Evolutionary conservation across 768 basidiomycete genomes (phyloP).

Genomic region (Tricholoma terreum): DNA sequence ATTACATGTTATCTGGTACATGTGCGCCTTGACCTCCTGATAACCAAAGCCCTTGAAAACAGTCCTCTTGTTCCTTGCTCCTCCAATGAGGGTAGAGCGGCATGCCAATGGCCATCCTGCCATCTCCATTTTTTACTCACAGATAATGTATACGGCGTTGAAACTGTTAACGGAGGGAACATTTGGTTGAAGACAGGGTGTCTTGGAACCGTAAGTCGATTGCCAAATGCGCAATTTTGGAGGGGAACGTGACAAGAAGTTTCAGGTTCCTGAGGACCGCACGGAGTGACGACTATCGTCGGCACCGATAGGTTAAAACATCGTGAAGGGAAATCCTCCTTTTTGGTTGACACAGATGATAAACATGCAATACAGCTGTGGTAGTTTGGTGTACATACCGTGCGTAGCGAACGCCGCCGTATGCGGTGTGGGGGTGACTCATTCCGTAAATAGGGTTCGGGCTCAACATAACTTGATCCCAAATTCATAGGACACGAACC

Average conservation of each 20-base stretch:
- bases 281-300: slow-evolving; percentile 50
- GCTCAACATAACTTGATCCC: neutral
- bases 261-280: slow-evolving; percentile 36
- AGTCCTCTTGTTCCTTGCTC: slow-evolving; percentile 45
- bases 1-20: neutral
- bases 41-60: slow-evolving; percentile 32
- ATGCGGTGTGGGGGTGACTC: slow-evolving; percentile 12
- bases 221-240: slow-evolving; percentile 54
- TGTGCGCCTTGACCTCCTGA: slow-evolving; percentile 11
- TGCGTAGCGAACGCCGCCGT: slow-evolving; percentile 20
- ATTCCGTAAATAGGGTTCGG: neutral
- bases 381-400: slow-evolving; percentile 9
- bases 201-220: slow-evolving; percentile 47
- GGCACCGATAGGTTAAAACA: slow-evolving; percentile 39
- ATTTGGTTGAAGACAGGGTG: slow-evolving; percentile 43
- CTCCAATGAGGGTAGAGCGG: slow-evolving; percentile 41
- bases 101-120: slow-evolving; percentile 53
- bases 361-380: neutral
- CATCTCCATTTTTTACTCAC: slow-evolving; percentile 43
- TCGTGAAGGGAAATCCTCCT: slow-evolving; percentile 20
- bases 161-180: slow-evolving; percentile 40
- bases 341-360: neutral
- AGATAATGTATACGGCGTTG: slow-evolving; percentile 21
- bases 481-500: slow-evolving; percentile 2
- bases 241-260: slow-evolving; percentile 46